phyloP scores from a whole-genome alignment of 129 eudicot species.

The Tanacetum coccineum region DNA sequence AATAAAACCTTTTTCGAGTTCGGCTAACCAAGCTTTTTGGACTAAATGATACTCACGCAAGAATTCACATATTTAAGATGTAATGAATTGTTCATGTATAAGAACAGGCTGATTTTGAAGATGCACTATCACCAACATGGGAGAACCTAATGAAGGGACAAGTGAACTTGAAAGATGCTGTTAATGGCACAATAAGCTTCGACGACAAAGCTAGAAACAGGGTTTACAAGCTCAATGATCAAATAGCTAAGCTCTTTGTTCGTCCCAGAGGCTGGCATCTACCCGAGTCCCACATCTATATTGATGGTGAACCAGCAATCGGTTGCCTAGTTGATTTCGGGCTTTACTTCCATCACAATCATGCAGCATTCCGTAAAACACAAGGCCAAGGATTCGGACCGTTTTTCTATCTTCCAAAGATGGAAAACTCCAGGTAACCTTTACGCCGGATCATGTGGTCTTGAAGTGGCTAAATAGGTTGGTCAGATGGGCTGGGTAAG shows the following conservation, averaged over 20 bases:
- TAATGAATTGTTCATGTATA: no score
- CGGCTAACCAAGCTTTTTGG: no score
- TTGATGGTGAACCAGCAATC: slow-evolving; percentile 83
- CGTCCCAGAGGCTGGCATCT: slow-evolving; percentile 97
- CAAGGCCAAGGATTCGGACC: slow-evolving; percentile 88
- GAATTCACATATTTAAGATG: no score
- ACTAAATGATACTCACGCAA: no score
- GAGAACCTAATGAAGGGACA: slow-evolving; percentile 90
- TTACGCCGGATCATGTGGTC: not conserved
- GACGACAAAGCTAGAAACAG: slow-evolving; percentile 77
- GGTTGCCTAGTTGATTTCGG: slow-evolving; percentile 95
- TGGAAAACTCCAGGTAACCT: slow-evolving; percentile 82
- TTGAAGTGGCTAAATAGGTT: not conserved
- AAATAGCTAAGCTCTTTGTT: slow-evolving; percentile 77
- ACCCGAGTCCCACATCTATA: slow-evolving; percentile 87
- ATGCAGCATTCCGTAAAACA: slow-evolving; percentile 46
- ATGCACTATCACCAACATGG: slow-evolving; percentile 91
- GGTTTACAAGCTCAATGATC: slow-evolving; percentile 73
- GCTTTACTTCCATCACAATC: slow-evolving; percentile 80
- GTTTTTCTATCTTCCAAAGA: slow-evolving; percentile 92
- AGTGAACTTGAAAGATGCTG: slow-evolving; percentile 88
- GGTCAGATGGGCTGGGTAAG: not conserved
- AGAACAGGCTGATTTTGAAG: slow-evolving; percentile 97
- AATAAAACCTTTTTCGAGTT: no score
- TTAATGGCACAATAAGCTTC: slow-evolving; percentile 70